These are phyloP conservation scores for Leccinellum rugosiceps DNA, from an alignment of 768 basidiomycete genomes.

Conservation along the genomic window DNA sequence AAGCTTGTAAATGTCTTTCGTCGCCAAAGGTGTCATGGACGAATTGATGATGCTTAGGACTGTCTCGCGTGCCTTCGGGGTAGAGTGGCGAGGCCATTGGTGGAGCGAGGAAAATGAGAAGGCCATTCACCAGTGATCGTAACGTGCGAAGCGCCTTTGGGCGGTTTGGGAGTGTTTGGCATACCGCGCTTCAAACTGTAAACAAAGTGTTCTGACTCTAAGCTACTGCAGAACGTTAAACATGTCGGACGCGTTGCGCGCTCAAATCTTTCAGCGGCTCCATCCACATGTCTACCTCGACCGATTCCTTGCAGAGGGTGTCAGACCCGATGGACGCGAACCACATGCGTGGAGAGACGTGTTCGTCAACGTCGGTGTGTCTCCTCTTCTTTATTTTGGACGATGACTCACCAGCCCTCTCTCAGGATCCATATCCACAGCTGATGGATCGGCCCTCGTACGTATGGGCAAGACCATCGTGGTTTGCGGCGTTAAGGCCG, in stretches of 20 bases:
- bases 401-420: not conserved
- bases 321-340: constrained; percentile 83
- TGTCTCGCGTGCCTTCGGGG: constrained; percentile 19
- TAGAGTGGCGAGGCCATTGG: constrained; percentile 23
- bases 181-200: too few relatives aligned
- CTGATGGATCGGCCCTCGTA: constrained; percentile 89
- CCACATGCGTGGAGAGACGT: constrained; percentile 69
- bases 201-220: too few relatives aligned
- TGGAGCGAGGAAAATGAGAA: constrained; percentile 20
- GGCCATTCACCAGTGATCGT: not conserved
- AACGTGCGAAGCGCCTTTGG: too few relatives aligned
- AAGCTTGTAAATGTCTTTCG: constrained; percentile 27
- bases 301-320: constrained; percentile 72
- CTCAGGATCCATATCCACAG: constrained; percentile 85
- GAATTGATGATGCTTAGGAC: constrained; percentile 21
- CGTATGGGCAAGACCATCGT: constrained; percentile 90
- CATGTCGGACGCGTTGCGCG: constrained; percentile 27
- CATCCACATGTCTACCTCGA: constrained; percentile 89
- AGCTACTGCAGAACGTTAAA: too few relatives aligned
- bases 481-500: constrained; percentile 94
- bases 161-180: too few relatives aligned
- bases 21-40: constrained; percentile 22
- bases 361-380: constrained; percentile 75
- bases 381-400: not conserved
- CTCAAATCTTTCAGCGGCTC: constrained; percentile 74